Percentiles rank a stretch among this genome's conserved stretches.
Conservation (phyloP, 176 grass and related monocot species). For the Panicum miliaceum region DNA sequence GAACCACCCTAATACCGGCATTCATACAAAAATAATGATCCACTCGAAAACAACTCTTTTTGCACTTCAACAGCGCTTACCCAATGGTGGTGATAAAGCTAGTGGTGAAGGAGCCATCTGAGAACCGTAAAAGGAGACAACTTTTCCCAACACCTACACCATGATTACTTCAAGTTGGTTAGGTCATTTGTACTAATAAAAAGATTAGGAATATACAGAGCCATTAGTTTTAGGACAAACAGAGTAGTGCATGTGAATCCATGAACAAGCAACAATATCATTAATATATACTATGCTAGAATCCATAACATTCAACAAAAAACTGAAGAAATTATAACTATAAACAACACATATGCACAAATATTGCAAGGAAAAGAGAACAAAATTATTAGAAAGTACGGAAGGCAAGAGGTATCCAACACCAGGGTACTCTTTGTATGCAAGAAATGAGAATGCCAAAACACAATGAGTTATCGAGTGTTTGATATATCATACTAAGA, state of each 20-base stretch:
- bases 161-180: neutral
- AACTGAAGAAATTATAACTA: neutral
- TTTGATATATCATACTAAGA: neutral
- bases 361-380: slow-evolving; percentile 13
- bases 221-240: neutral
- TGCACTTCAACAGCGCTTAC: slow-evolving; percentile 9
- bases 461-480: neutral
- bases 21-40: slow-evolving; percentile 20
- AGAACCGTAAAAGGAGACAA: slow-evolving; percentile 57
- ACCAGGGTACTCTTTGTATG: neutral
- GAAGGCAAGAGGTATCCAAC: neutral
- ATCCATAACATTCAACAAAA: neutral
- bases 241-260: neutral
- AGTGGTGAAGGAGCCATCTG: slow-evolving; percentile 56
- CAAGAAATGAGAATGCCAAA: neutral
- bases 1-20: neutral
- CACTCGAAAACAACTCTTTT: slow-evolving; percentile 1
- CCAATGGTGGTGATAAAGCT: slow-evolving; percentile 66
- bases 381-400: neutral
- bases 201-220: neutral
- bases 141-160: slow-evolving; percentile 59
- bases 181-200: neutral
- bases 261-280: neutral
- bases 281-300: neutral
- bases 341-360: neutral